phyloP scores from a whole-genome alignment of 148 eudicot genomes.

The Rhododendron mucronatum region DNA sequence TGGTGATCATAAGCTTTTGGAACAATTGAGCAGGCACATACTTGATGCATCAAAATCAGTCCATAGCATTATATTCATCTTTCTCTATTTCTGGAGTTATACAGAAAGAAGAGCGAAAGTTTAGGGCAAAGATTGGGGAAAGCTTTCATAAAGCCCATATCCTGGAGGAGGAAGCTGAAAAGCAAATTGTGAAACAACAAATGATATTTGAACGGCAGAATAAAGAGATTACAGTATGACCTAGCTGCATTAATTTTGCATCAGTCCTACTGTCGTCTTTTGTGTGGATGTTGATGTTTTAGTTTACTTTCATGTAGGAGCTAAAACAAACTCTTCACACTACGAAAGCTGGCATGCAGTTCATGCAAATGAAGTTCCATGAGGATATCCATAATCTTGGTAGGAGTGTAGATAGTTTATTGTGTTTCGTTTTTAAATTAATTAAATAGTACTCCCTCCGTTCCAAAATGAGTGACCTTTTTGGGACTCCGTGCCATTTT shows the following conservation, averaged over 20 bases:
- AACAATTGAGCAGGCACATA: background rate
- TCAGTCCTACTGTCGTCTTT: background rate
- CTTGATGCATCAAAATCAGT: background rate
- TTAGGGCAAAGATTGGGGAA: constrained; percentile 34
- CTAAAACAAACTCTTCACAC: constrained; percentile 68
- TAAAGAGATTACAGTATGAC: constrained; percentile 63
- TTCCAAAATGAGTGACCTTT: too few relatives aligned
- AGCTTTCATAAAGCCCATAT: constrained; percentile 17
- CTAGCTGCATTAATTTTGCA: background rate
- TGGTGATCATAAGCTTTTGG: background rate
- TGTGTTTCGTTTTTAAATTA: background rate
- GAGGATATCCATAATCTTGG: constrained; percentile 86
- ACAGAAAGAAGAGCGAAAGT: constrained; percentile 42
- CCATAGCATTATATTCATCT: constrained; percentile 3
- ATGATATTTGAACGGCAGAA: constrained; percentile 68
- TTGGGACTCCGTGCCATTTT: too few relatives aligned
- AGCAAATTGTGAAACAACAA: constrained; percentile 44
- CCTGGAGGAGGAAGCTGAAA: constrained; percentile 48
- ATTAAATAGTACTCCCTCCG: background rate
- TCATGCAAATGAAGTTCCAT: constrained; percentile 78
- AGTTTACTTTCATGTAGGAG: constrained; percentile 36
- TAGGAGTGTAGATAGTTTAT: constrained; percentile 21
- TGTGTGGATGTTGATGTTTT: background rate
- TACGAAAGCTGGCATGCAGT: constrained; percentile 90
- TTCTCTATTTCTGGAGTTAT: constrained; percentile 6